Conservation (phyloP, 176 grass and related monocot genomes). For the Paspalum notatum region DNA sequence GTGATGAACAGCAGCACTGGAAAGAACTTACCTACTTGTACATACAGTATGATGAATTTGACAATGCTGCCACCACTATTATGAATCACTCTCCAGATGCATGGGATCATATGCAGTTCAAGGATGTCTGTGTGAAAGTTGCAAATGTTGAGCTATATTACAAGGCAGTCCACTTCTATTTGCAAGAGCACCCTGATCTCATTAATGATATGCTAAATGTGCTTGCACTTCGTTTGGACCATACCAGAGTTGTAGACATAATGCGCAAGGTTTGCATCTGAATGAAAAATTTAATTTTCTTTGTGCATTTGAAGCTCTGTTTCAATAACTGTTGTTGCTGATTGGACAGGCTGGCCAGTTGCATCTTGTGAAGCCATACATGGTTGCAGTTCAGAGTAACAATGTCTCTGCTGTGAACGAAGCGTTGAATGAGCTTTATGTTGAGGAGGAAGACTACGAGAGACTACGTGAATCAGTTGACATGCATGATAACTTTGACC, state of each 20-base stretch:
- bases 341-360: slow-evolving; percentile 79
- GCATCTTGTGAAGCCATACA: slow-evolving; percentile 97
- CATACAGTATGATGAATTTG: slow-evolving; percentile 92
- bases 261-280: slow-evolving; percentile 77
- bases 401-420: slow-evolving; percentile 97
- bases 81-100: slow-evolving; percentile 99
- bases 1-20: slow-evolving; percentile 98
- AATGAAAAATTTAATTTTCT: not conserved
- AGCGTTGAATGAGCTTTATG: slow-evolving; percentile 95
- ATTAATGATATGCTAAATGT: slow-evolving; percentile 96
- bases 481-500: slow-evolving; percentile 98
- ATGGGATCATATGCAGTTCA: slow-evolving; percentile 99
- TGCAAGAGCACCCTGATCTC: slow-evolving; percentile 96
- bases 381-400: slow-evolving; percentile 99
- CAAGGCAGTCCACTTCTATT: slow-evolving; percentile 97
- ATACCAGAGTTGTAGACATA: slow-evolving; percentile 96
- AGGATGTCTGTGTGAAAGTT: slow-evolving; percentile 93
- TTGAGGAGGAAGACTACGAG: slow-evolving; percentile 97
- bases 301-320: not conserved
- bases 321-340: not conserved
- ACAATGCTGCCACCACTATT: slow-evolving; percentile 98
- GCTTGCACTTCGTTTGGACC: slow-evolving; percentile 86
- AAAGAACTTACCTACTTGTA: slow-evolving; percentile 97
- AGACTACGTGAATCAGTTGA: slow-evolving; percentile 97
- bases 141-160: slow-evolving; percentile 97